These are phyloP conservation scores for Wallacemonas sp. DNA, from an alignment of 208 protist species.

Conservation along the genomic window DNA sequence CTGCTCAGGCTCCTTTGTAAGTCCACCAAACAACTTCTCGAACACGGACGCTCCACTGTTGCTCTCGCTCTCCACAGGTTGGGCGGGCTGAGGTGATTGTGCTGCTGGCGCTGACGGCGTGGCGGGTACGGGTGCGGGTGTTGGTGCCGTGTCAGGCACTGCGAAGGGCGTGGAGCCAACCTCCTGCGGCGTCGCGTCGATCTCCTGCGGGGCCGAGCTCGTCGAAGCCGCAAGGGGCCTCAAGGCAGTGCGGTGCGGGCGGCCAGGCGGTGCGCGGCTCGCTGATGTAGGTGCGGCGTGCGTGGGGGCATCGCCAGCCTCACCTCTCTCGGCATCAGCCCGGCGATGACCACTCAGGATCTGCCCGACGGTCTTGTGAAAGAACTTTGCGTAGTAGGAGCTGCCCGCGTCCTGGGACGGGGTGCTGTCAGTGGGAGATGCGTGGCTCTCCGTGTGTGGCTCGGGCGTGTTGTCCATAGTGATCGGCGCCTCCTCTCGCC, in stretches of 20 bases:
- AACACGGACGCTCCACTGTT: not conserved
- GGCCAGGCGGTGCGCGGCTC: not conserved
- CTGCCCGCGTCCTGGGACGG: not conserved
- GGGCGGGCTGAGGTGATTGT: not conserved
- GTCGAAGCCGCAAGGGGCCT: constrained; percentile 9
- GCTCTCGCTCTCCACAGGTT: too few species aligned
- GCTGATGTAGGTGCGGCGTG: constrained; percentile 3
- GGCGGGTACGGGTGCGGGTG: not conserved
- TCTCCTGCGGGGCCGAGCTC: too few species aligned
- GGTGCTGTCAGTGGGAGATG: not conserved
- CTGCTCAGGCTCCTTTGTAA: too few species aligned
- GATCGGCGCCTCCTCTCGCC: not conserved
- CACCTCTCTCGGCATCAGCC: constrained; percentile 1
- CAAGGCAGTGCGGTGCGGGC: constrained; percentile 40
- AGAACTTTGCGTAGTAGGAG: constrained; percentile 75
- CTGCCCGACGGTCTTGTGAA: constrained; percentile 53
- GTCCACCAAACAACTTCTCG: not conserved
- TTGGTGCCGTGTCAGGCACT: too few species aligned
- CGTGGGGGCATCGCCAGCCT: constrained; percentile 9
- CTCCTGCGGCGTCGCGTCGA: too few species aligned
- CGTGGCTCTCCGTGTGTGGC: not conserved
- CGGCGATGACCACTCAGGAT: constrained; percentile 33
- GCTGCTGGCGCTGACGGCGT: constrained; percentile 8
- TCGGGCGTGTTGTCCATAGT: too few species aligned
- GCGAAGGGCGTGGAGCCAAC: too few species aligned